These are phyloP conservation scores for Apiotrichum gracile DNA, from an alignment of 1,284 basidiomycete species.

Conservation along the genomic window DNA sequence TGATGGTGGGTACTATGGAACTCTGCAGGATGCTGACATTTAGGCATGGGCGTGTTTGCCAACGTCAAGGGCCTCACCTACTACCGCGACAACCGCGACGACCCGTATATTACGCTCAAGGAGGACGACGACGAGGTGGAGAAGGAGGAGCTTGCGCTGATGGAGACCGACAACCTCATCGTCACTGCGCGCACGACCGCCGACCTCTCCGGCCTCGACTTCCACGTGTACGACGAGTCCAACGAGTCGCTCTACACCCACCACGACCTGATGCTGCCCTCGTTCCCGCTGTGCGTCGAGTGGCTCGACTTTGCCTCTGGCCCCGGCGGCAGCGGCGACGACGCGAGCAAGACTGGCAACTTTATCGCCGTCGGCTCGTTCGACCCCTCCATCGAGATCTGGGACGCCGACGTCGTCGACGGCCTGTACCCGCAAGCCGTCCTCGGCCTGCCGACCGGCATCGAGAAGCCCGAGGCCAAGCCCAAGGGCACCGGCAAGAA, in stretches of 20 bases:
- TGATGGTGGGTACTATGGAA: conserved; percentile 49
- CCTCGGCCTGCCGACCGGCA: conserved; percentile 62
- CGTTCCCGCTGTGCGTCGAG: conserved; percentile 96
- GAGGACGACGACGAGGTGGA: conserved; percentile 78
- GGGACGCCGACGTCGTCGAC: conserved; percentile 91
- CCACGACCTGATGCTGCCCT: conserved; percentile 96
- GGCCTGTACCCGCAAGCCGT: conserved; percentile 90
- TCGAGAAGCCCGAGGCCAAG: conserved; percentile 71
- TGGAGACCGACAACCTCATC: conserved; percentile 86
- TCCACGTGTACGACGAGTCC: conserved; percentile 88
- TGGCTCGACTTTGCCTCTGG: conserved; percentile 82
- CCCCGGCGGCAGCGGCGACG: conserved; percentile 32
- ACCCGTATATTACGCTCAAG: conserved; percentile 95
- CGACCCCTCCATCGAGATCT: conserved; percentile 98
- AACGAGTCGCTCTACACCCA: conserved; percentile 93
- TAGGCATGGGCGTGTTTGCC: conserved; percentile 82
- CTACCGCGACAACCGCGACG: conserved; percentile 85
- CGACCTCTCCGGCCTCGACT: conserved; percentile 91
- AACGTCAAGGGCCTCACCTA: conserved; percentile 93
- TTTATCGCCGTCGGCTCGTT: conserved; percentile 96
- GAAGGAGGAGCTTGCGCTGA: conserved; percentile 81
- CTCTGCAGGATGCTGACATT: not conserved
- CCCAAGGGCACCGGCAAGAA: conserved; percentile 84
- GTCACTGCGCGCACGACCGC: conserved; percentile 94
- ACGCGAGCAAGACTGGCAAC: conserved; percentile 56